A percentile compares a stretch with the other conserved stretches of the same genome.
These are phyloP conservation scores for Phaeodactylum tricornutum DNA, from an alignment of 108 stramenopile species.

Conservation along the genomic window DNA sequence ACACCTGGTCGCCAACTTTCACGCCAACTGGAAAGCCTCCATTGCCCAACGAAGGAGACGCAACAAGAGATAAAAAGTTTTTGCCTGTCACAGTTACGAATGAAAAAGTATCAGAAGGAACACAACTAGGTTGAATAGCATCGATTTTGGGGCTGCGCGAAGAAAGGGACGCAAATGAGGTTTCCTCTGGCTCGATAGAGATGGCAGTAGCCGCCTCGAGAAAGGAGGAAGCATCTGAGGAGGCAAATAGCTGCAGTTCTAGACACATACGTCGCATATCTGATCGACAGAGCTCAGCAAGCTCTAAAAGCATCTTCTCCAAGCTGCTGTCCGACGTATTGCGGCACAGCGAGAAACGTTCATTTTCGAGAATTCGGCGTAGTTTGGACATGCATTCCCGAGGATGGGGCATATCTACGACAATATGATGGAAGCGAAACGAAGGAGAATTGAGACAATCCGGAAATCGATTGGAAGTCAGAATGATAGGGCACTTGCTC, in stretches of 20 bases:
- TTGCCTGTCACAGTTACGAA: constrained; percentile 38
- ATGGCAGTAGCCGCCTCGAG: background rate
- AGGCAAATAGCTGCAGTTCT: constrained; percentile 47
- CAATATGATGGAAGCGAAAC: constrained; percentile 24
- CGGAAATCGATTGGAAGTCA: constrained; percentile 49
- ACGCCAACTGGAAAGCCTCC: constrained; percentile 9
- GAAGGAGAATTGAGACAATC: constrained; percentile 13
- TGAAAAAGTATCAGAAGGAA: constrained; percentile 27
- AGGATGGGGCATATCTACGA: constrained; percentile 29
- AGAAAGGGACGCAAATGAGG: background rate
- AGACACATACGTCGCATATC: constrained; percentile 55
- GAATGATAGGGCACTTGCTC: constrained; percentile 71
- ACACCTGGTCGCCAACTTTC: constrained; percentile 25
- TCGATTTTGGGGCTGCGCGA: background rate
- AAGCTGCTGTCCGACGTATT: constrained; percentile 1
- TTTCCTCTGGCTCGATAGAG: background rate
- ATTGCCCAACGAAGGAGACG: background rate
- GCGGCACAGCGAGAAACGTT: constrained; percentile 19
- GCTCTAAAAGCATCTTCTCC: constrained; percentile 11
- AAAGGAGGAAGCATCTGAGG: background rate
- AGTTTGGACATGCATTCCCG: constrained; percentile 42
- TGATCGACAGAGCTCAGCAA: constrained; percentile 39
- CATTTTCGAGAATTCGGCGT: constrained; percentile 18
- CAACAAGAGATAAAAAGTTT: constrained; percentile 19
- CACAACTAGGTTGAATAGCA: constrained; percentile 7